These are phyloP conservation scores for Diplodia scrobiculata DNA, from an alignment of 2,329 filamentous ascomycete species.

Conservation along the genomic window DNA sequence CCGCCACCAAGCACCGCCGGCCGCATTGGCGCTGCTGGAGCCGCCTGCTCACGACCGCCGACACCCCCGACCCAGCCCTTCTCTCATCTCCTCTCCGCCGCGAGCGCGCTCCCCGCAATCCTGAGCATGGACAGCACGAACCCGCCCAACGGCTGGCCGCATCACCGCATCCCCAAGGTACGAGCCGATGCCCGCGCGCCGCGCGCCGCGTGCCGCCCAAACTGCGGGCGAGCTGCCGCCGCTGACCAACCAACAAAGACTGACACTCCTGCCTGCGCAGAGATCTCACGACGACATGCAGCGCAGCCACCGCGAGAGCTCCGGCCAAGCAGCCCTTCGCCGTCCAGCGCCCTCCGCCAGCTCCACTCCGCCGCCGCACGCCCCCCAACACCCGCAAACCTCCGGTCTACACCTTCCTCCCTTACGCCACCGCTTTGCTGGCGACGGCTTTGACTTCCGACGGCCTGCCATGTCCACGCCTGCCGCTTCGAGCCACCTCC, in stretches of 20 bases:
- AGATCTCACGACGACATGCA: constrained; percentile 43
- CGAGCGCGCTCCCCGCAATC: background rate
- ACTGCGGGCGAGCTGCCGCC: background rate
- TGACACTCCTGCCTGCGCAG: constrained; percentile 33
- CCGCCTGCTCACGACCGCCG: constrained; percentile 14
- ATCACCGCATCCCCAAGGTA: constrained; percentile 34
- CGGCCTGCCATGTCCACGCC: constrained; percentile 49
- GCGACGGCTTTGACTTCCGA: constrained; percentile 60
- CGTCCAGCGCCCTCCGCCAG: constrained; percentile 30
- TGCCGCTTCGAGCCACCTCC: constrained; percentile 13
- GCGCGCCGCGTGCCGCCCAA: background rate
- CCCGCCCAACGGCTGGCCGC: constrained; percentile 25
- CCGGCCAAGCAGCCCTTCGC: constrained; percentile 34
- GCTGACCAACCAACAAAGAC: constrained; percentile 8
- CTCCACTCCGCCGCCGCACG: constrained; percentile 22
- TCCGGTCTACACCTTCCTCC: constrained; percentile 36
- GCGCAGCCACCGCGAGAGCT: constrained; percentile 37
- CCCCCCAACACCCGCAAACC: constrained; percentile 30
- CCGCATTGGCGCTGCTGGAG: constrained; percentile 27
- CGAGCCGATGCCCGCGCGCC: constrained; percentile 1
- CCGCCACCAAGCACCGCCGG: constrained; percentile 27
- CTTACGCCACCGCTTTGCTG: constrained; percentile 40
- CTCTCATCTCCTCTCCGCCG: background rate
- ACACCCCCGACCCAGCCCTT: background rate
- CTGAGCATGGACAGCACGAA: constrained; percentile 25